Percentiles rank a stretch among this genome's conserved stretches.
phyloP scores from a whole-genome alignment of 345 rosid genomes.

The Arabidopsis suecica region DNA sequence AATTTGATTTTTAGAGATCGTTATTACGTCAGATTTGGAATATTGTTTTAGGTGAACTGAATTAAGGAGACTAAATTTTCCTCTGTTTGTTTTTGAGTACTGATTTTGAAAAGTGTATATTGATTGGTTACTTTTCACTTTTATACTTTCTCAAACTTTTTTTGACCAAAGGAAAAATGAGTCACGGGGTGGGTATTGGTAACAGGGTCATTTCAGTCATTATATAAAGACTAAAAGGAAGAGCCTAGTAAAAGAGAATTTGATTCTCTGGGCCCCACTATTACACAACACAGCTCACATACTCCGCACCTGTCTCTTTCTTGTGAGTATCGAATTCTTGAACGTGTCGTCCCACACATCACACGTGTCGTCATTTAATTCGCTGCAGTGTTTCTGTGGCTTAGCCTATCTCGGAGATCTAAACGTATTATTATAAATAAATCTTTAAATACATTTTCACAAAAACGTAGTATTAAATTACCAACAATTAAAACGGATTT shows the following conservation, averaged over 20 bases:
- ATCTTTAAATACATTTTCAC: background rate
- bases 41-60: background rate
- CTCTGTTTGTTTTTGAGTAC: background rate
- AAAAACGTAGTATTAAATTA: background rate
- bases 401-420: constrained; percentile 5
- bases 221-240: background rate
- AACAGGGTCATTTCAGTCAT: constrained; percentile 16
- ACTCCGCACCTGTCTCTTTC: constrained; percentile 40
- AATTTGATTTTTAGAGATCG: no score
- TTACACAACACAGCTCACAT: constrained; percentile 5
- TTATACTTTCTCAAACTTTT: background rate
- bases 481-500: background rate
- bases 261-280: constrained; percentile 36
- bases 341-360: background rate
- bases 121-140: background rate
- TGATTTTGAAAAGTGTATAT: background rate
- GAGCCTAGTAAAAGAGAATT: constrained; percentile 14
- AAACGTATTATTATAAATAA: background rate
- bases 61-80: background rate
- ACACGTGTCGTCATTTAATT: constrained; percentile 4
- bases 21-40: background rate
- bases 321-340: constrained; percentile 32
- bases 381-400: constrained; percentile 4
- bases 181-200: constrained; percentile 1
- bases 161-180: background rate